Percentiles rank a stretch among this genome's conserved stretches.
phyloP scores from a whole-genome alignment of 331 rosid genomes.

The Quercus lobata region DNA sequence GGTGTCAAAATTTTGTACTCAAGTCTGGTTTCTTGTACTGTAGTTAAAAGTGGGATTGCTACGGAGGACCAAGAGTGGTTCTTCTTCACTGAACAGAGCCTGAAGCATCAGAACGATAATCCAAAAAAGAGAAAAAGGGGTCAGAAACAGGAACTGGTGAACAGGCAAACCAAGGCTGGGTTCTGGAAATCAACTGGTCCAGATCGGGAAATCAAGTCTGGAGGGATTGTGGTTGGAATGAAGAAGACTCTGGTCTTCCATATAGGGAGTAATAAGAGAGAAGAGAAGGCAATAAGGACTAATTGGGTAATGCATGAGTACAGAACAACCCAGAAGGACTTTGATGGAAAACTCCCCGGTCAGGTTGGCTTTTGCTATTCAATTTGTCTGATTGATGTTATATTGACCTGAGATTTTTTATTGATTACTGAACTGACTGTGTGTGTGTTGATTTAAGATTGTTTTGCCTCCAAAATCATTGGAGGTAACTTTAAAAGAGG shows the following conservation, averaged over 20 bases:
- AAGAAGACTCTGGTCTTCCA: slow-evolving; percentile 91
- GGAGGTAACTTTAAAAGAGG: too few relatives aligned
- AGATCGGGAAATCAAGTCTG: slow-evolving; percentile 81
- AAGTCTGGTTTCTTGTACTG: background rate
- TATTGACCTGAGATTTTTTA: too few relatives aligned
- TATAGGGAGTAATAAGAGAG: slow-evolving; percentile 80
- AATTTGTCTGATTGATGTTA: background rate
- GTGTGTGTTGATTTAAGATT: too few relatives aligned
- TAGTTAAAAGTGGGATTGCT: slow-evolving; percentile 63
- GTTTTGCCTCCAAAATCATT: too few relatives aligned
- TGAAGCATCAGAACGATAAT: background rate
- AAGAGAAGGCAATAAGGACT: slow-evolving; percentile 39
- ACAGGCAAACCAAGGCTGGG: slow-evolving; percentile 72
- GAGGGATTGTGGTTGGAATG: slow-evolving; percentile 67
- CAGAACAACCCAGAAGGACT: slow-evolving; percentile 70
- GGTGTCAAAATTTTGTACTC: background rate
- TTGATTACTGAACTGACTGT: too few relatives aligned
- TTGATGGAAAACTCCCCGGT: slow-evolving; percentile 92
- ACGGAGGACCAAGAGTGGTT: slow-evolving; percentile 92
- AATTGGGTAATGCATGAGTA: slow-evolving; percentile 95
- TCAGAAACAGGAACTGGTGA: slow-evolving; percentile 53
- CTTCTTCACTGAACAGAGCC: slow-evolving; percentile 23
- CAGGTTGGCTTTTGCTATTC: slow-evolving; percentile 47
- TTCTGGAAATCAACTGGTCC: slow-evolving; percentile 96
- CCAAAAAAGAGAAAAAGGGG: too few relatives aligned